phyloP scores from a whole-genome alignment of 148 eudicot species.

The Oxyria digyna region DNA sequence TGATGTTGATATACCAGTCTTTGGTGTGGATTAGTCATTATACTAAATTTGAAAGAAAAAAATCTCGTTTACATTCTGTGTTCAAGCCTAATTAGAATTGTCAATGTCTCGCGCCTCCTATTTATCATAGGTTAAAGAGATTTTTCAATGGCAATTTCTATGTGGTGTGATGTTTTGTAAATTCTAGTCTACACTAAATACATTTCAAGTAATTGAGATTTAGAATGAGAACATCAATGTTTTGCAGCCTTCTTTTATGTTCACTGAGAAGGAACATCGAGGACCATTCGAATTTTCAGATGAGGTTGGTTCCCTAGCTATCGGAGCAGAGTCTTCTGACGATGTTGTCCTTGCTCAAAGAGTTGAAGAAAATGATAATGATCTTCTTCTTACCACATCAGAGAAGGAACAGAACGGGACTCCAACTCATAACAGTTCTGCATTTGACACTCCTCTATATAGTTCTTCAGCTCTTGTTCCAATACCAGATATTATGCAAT shows the following conservation, averaged over 20 bases:
- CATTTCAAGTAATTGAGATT: neutral
- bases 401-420: constrained; percentile 60
- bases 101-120: neutral
- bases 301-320: constrained; percentile 58
- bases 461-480: constrained; percentile 32
- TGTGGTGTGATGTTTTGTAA: neutral
- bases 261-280: constrained; percentile 93
- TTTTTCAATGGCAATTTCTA: neutral
- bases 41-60: neutral
- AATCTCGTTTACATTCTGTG: neutral
- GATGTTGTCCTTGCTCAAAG: constrained; percentile 41
- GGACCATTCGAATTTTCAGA: constrained; percentile 93
- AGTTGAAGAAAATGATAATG: constrained; percentile 87
- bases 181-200: neutral
- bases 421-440: constrained; percentile 47
- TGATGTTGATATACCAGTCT: neutral
- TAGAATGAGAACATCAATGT: neutral
- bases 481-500: constrained; percentile 34
- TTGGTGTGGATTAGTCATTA: neutral
- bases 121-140: neutral
- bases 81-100: neutral
- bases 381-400: constrained; percentile 66
- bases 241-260: constrained; percentile 98
- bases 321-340: constrained; percentile 46
- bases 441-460: constrained; percentile 55